Conservation (phyloP, 2,329 filamentous ascomycete genomes). For the Talaromyces marneffei region DNA sequence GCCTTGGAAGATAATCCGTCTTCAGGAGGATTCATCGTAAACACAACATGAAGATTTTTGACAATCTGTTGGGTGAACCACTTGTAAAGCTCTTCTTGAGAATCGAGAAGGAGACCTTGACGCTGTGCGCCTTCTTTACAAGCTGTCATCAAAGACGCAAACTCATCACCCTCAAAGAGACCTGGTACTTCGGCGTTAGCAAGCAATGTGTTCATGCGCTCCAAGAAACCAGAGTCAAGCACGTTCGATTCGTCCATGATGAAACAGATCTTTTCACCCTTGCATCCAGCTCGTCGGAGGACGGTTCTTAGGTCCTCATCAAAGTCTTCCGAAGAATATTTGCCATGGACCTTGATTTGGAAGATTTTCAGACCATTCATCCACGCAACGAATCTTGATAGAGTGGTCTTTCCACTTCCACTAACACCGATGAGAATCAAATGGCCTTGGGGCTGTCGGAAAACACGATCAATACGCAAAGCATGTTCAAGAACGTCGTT, state of each 20-base stretch:
- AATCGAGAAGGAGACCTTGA: constrained; percentile 90
- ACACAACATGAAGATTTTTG: constrained; percentile 97
- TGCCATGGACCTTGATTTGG: constrained; percentile 99
- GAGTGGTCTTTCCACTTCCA: constrained; percentile 94
- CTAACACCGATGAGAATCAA: constrained; percentile 97
- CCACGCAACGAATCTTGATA: constrained; percentile 98
- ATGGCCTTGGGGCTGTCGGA: constrained; percentile 96
- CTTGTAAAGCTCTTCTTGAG: constrained; percentile 98
- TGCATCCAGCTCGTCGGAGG: constrained; percentile 86
- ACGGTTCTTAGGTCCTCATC: constrained; percentile 96
- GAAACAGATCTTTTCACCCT: constrained; percentile 99
- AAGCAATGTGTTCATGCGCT: constrained; percentile 97
- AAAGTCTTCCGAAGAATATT: constrained; percentile 97
- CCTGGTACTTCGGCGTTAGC: constrained; percentile 99
- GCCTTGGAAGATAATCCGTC: constrained; percentile 93
- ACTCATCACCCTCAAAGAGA: constrained; percentile 98
- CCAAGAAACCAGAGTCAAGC: constrained; percentile 94
- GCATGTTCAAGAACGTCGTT: constrained; percentile 99
- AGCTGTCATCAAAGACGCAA: constrained; percentile 96
- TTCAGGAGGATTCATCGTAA: constrained; percentile 99
- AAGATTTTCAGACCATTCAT: constrained; percentile 99
- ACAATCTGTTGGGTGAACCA: constrained; percentile 99
- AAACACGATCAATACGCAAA: constrained; percentile 94
- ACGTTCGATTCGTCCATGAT: constrained; percentile 99
- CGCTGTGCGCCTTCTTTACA: constrained; percentile 98